Base-by-base conservation (phyloP, 495 filamentous ascomycete genomes). In the Terfezia boudieri region DNA sequence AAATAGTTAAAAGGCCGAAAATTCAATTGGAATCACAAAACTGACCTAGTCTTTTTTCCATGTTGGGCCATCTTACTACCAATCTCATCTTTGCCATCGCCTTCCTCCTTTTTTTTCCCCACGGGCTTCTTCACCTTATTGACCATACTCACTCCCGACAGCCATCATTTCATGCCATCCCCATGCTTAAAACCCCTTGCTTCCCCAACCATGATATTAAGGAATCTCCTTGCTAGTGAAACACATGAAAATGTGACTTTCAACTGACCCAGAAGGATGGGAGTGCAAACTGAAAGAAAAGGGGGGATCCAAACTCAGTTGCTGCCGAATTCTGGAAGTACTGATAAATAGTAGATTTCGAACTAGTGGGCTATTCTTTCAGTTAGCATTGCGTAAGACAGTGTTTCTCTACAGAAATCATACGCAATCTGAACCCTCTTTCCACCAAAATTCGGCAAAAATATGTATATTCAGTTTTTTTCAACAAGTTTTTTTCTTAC, bases 61-160 rank as follows among this genome's bases (percentile, higher is more conserved):
- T 82, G 56, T 84, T 84, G n/a, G 77, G 79, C 78, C 82, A 86
- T 10, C 76, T 78, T 14, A 83, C 75, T 10, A 5, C 80, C 80
- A 56, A 75, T 71, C 12, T 51, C 49, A 1, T 32, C 49, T 26
- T 32, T 5, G 26, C 12, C n/a, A 51, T 23, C 22, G 22, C 20
- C 49, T 51, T 23, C 26, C 22, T 20, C 11, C 14, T 12, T 4
- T 32, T 4, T 9, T 16, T 9, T 16, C 2, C 16, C 26, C 16
- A 12, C 14, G 23, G 12, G 6, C 26, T 51, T 20, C 49, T 9
- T 26, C 16, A 51, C 9, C 36, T 80, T 54, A 8, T 32, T 5
- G 26, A 4, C 41, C 41, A 46, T 20, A 14, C 41, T 6, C 16
- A 11, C 16, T 16, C 38, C 41, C 4, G 14, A 14, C 12, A 46